phyloP scores from a whole-genome alignment of 75 land plant species.

The Cupressus sempervirens region DNA sequence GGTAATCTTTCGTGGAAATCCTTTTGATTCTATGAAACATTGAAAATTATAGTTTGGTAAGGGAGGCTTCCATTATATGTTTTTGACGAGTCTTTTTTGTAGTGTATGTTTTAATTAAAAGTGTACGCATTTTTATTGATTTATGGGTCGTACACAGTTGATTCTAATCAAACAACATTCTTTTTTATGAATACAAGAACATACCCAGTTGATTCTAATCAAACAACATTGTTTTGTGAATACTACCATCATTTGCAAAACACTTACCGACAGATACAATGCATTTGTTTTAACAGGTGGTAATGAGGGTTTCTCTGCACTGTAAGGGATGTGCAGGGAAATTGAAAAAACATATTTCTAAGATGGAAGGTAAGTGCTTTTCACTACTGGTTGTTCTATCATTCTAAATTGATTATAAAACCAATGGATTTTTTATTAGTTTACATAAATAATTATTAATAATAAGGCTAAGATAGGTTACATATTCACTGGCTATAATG shows the following conservation, averaged over 20 bases:
- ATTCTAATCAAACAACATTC: not conserved
- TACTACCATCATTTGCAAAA: too few relatives aligned
- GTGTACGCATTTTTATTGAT: too few relatives aligned
- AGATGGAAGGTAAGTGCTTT: constrained; percentile 32
- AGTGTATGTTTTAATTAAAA: too few relatives aligned
- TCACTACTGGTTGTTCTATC: not conserved
- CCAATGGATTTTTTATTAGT: not conserved
- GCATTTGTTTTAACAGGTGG: constrained; percentile 26
- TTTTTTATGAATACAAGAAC: too few relatives aligned
- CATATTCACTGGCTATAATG: too few relatives aligned
- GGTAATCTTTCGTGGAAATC: not conserved
- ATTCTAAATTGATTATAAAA: not conserved
- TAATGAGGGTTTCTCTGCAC: constrained; percentile 34
- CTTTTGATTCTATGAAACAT: not conserved
- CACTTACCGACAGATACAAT: not conserved
- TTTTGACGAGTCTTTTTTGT: too few relatives aligned
- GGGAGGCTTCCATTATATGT: not conserved
- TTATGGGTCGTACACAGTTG: too few relatives aligned
- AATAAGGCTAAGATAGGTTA: too few relatives aligned
- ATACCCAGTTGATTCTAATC: not conserved
- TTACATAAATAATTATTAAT: not conserved
- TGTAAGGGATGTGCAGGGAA: constrained; percentile 44
- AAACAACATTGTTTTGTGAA: not conserved
- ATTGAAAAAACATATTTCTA: constrained; percentile 33
- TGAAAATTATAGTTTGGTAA: not conserved